Base-by-base conservation (phyloP, 208 protist species). In the Leishmania major region DNA sequence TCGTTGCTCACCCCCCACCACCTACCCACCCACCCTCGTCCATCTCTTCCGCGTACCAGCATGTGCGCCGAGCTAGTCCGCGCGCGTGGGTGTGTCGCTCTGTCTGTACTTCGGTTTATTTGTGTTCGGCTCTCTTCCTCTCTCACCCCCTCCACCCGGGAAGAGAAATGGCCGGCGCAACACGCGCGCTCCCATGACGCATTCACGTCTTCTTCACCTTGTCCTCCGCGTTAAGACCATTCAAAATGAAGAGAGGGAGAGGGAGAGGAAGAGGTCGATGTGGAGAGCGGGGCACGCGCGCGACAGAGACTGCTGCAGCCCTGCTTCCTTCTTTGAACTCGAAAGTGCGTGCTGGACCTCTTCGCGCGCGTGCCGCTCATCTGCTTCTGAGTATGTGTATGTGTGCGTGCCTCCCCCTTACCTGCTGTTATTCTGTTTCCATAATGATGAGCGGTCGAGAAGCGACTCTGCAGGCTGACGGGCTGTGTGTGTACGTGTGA, bases 311-410 rank as follows among this genome's bases (percentile, higher is more conserved):
- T 31, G n/a, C 59, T 35, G n/a, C 59, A 31, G 59, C 13, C 28
- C n/a, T 7, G 28, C 59, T 69, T 64, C 6, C 62, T 78, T 77
- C 25, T 73, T 57, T 35, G 57, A 17, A 37, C 35, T 31, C 35
- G 55, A 45, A 57, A 4, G 6, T 37, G 28, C 28, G 19, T 80
- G 19, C 31, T 73, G 37, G 31, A 43, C 40, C 28, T 35, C 15
- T 69, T 69, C 31, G 62, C 31, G 31, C 11, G 5, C 62, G 28
- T 40, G 31, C 40, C 47, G 25, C 71, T 74, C 71, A 22, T 80
- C 62, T 80, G 25, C 59, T 55, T 75, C 55, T 40, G 76, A 73
- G 53, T 49, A 22, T 79, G 35, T 71, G 55, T 79, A 0, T 45
- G 43, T 72, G 55, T 79, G 4, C n/a, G 69, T 22, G 69, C 28